Evolutionary conservation across 148 eudicot species (phyloP), one percentile per base, ranked within the genome.

Genomic region (Rhododendron ferrugineum): DNA sequence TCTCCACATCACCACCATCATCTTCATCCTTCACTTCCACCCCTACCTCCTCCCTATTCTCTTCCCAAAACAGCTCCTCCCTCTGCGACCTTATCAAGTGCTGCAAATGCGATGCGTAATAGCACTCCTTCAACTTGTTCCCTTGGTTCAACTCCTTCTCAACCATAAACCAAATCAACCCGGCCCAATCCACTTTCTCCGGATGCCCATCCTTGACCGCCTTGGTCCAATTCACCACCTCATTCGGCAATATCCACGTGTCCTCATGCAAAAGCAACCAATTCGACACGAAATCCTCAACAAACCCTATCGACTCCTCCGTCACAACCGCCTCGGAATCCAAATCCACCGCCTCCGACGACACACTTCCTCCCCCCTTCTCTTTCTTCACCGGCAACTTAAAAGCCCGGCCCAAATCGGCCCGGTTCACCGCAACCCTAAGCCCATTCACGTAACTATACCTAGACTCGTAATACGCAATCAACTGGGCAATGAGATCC

Each of bases 101-200:
- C 91, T 94, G 99, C 92, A 97, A 88, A 89, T 97, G 98, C 0
- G 98, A 92, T 0, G 98, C 98, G 56, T 97, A 97, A 68, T 92
- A 97, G 82, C 98, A 97, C 32, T 90, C 86, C 80, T 52, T 87
- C 91, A 97, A 89, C 28, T 86, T 85, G 2, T 52, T 46, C 47
- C 96, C 94, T 60, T 92, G 91, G 1, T 72, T 42, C 88, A 97
- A 86, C 92, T 97, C 99, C 91, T 93, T 94, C 86, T 94, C 98
- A 76, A 94, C 92, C 98, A 95, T 97, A 84, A 85, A 88, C 98
- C 98, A 97, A 70, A 97, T 58, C 89, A 97, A 80, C 23, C 95
- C 91, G 6, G 94, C 92, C 96, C 96, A 97, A 94, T 95, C 98
- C 62, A 94, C 92, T 87, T 89, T 94, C 83, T 93, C 95, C 5